These are phyloP conservation scores for Glycine tomentella DNA, from an alignment of 306 rosid genomes.

Conservation along the genomic window DNA sequence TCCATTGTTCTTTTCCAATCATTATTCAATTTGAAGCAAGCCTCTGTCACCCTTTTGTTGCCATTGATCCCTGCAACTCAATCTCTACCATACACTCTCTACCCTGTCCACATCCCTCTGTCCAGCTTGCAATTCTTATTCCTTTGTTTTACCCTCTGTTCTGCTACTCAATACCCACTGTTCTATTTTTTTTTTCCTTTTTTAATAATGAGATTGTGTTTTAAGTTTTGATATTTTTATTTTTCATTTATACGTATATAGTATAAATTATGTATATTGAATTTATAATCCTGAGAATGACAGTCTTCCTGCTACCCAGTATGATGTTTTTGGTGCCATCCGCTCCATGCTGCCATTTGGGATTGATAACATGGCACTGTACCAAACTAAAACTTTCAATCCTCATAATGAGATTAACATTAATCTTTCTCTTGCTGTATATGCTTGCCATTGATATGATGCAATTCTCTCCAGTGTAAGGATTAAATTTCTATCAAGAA, in stretches of 20 bases:
- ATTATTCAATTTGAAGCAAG: background rate
- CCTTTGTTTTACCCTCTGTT: background rate
- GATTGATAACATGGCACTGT: background rate
- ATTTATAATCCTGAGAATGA: background rate
- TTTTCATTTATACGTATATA: background rate
- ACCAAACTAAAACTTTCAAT: background rate
- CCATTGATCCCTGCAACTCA: too few relatives aligned
- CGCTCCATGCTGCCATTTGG: background rate
- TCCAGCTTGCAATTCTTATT: background rate
- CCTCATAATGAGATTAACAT: slow-evolving; percentile 30
- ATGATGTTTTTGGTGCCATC: background rate
- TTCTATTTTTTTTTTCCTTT: background rate
- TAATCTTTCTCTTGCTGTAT: slow-evolving; percentile 32
- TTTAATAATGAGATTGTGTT: background rate
- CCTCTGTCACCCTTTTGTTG: background rate
- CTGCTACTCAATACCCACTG: too few relatives aligned
- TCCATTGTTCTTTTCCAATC: background rate
- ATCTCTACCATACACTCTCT: too few relatives aligned
- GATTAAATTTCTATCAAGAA: background rate
- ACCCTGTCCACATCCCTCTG: background rate
- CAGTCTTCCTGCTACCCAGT: background rate
- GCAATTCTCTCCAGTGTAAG: slow-evolving; percentile 18
- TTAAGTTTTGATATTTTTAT: background rate
- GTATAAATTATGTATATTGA: background rate
- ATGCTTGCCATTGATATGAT: slow-evolving; percentile 6